phyloP scores from a whole-genome alignment of 345 rosid species.

The Eucalyptus caleyi region DNA sequence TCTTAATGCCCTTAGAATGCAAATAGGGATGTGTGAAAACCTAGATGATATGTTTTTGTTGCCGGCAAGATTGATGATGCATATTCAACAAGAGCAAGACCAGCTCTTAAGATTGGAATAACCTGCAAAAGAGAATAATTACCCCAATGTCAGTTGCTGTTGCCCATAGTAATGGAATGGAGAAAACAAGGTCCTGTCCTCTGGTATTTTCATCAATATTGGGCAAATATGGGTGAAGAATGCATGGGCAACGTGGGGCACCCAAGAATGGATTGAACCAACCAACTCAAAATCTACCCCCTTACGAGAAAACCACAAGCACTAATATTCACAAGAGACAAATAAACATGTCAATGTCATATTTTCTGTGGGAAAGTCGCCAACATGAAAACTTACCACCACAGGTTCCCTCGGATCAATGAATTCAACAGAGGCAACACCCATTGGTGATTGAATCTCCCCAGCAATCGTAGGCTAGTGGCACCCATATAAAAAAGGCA shows the following conservation, averaged over 20 bases:
- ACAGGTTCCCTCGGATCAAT: conserved; percentile 90
- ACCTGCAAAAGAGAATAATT: conserved; percentile 33
- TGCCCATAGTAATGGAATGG: not conserved
- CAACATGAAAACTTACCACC: conserved; percentile 33
- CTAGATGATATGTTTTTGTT: conserved; percentile 73
- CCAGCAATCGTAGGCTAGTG: conserved; percentile 70
- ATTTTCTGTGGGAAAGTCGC: not conserved
- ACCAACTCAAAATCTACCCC: not conserved
- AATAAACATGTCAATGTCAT: not conserved
- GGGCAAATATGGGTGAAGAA: not conserved
- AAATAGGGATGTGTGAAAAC: conserved; percentile 14
- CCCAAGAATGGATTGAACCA: not conserved
- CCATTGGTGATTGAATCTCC: conserved; percentile 89
- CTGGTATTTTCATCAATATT: not conserved
- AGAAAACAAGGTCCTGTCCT: not conserved
- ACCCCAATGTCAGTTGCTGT: not conserved
- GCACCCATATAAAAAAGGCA: not conserved
- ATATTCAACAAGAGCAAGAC: conserved; percentile 87
- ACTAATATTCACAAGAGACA: not conserved
- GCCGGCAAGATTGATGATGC: conserved; percentile 84
- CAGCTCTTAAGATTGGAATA: conserved; percentile 88
- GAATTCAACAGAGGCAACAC: conserved; percentile 84
- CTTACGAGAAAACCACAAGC: not conserved
- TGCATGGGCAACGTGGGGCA: not conserved
- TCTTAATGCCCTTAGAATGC: not conserved